Percentiles rank a stretch among this genome's conserved stretches.
Evolutionary conservation across 2,329 filamentous ascomycete species (phyloP).

Genomic region (Madurella mycetomatis): DNA sequence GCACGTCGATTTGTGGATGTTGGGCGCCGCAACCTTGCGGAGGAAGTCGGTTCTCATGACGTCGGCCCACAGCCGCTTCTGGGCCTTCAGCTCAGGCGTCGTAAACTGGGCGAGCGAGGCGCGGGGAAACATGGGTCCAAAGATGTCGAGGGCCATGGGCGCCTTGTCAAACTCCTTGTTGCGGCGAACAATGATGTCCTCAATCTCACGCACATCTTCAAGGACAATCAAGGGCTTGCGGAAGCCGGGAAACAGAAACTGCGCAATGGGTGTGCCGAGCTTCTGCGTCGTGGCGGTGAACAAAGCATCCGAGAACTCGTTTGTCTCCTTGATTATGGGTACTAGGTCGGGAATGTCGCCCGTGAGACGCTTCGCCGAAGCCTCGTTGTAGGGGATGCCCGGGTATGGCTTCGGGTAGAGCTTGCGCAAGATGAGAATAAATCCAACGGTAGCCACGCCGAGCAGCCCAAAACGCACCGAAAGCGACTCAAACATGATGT

Average conservation of each 20-base stretch:
- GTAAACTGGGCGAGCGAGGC: conserved; percentile 27
- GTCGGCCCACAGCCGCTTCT: conserved; percentile 30
- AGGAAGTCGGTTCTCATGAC: conserved; percentile 31
- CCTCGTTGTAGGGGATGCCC: conserved; percentile 17
- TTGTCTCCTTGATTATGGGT: not conserved
- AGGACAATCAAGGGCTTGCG: conserved; percentile 25
- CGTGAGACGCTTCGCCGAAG: conserved; percentile 6
- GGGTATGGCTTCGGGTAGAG: conserved; percentile 14
- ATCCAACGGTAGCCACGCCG: not conserved
- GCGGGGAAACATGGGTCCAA: conserved; percentile 27
- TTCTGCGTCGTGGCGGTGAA: conserved; percentile 9
- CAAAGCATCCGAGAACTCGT: conserved; percentile 6
- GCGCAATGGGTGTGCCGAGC: conserved; percentile 25
- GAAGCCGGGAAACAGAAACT: conserved; percentile 25
- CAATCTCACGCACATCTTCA: conserved; percentile 29
- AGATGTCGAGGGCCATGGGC: conserved; percentile 21
- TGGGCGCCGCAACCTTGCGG: conserved; percentile 26
- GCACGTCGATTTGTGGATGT: conserved; percentile 23
- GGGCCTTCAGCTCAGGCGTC: conserved; percentile 27
- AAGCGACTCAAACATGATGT: conserved; percentile 3
- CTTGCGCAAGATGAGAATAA: conserved; percentile 5
- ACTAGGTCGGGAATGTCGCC: conserved; percentile 15
- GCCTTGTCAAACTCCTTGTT: conserved; percentile 32
- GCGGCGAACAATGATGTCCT: conserved; percentile 30
- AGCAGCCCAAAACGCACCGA: conserved; percentile 6